Evolutionary conservation across 148 eudicot species (phyloP).

Genomic region (Fagopyrum tataricum): DNA sequence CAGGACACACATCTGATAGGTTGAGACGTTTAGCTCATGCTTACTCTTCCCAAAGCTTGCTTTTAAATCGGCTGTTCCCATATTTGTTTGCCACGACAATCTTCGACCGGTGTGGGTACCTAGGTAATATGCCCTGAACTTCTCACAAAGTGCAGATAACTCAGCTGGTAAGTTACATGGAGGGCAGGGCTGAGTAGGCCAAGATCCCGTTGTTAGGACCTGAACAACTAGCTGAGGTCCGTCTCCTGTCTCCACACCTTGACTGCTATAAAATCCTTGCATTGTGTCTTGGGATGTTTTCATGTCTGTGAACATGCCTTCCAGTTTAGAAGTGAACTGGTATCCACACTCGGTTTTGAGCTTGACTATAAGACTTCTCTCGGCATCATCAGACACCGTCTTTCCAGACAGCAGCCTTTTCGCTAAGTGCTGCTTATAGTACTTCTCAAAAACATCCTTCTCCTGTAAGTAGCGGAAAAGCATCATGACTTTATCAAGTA

Average conservation of each 20-base stretch:
- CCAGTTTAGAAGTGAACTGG: conserved; percentile 76
- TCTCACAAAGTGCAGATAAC: conserved; percentile 63
- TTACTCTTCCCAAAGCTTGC: conserved; percentile 65
- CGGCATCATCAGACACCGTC: conserved; percentile 76
- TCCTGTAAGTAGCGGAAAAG: conserved; percentile 71
- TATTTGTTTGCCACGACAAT: conserved; percentile 80
- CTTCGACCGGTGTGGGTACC: conserved; percentile 81
- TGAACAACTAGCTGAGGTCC: conserved; percentile 62
- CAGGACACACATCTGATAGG: conserved; percentile 77
- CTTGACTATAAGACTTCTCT: conserved; percentile 71
- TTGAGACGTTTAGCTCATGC: conserved; percentile 77
- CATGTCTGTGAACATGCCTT: conserved; percentile 89
- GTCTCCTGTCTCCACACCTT: conserved; percentile 54
- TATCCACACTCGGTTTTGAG: conserved; percentile 81
- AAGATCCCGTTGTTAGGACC: conserved; percentile 76
- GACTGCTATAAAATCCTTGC: conserved; percentile 64
- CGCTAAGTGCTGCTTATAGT: conserved; percentile 80
- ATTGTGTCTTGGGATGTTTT: conserved; percentile 77
- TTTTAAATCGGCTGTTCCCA: conserved; percentile 77
- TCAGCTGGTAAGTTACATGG: conserved; percentile 84
- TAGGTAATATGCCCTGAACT: conserved; percentile 67
- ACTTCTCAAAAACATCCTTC: conserved; percentile 77
- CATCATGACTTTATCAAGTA: conserved; percentile 79
- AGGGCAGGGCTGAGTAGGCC: conserved; percentile 71
- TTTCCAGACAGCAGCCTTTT: conserved; percentile 76